phyloP scores from a whole-genome alignment of 2,329 filamentous ascomycete genomes.

The Alternaria metachromatica region DNA sequence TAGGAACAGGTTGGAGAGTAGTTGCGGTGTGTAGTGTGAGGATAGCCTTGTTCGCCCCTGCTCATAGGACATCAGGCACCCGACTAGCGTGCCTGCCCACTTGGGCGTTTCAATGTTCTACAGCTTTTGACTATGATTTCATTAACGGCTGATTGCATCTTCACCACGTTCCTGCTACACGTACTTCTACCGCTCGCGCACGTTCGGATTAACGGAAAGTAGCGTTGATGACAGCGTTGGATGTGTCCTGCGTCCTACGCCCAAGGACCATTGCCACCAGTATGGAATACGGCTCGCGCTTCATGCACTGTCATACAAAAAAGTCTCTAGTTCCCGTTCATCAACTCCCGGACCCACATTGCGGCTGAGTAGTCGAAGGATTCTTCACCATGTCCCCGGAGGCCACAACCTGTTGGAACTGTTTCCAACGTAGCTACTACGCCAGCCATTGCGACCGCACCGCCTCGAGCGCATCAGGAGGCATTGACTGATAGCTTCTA shows the following conservation, averaged over 20 bases:
- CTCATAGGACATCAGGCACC: not conserved
- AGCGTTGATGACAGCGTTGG: not conserved
- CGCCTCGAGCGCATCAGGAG: not conserved
- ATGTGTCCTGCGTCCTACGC: rapidly evolving
- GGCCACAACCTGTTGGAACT: not conserved
- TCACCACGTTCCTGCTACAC: not conserved
- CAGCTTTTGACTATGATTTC: not conserved
- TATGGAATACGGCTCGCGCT: not conserved
- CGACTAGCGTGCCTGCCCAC: not conserved
- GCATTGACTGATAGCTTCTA: not conserved
- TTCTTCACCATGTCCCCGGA: not conserved
- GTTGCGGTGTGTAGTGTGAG: not conserved
- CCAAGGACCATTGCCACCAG: not conserved
- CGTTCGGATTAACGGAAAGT: not conserved
- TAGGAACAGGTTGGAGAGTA: too few species aligned
- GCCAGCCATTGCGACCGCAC: not conserved
- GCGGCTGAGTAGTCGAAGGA: not conserved
- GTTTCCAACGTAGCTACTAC: not conserved
- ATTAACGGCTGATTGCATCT: not conserved
- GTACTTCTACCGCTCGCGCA: not conserved
- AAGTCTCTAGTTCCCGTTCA: not conserved
- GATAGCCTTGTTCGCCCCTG: not conserved
- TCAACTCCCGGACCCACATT: not conserved
- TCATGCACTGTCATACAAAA: not conserved
- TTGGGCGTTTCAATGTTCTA: not conserved